Percentiles rank a stretch among this genome's conserved stretches.
phyloP scores from a whole-genome alignment of 2,329 filamentous ascomycete species.

The Pseudogymnoascus sp. region DNA sequence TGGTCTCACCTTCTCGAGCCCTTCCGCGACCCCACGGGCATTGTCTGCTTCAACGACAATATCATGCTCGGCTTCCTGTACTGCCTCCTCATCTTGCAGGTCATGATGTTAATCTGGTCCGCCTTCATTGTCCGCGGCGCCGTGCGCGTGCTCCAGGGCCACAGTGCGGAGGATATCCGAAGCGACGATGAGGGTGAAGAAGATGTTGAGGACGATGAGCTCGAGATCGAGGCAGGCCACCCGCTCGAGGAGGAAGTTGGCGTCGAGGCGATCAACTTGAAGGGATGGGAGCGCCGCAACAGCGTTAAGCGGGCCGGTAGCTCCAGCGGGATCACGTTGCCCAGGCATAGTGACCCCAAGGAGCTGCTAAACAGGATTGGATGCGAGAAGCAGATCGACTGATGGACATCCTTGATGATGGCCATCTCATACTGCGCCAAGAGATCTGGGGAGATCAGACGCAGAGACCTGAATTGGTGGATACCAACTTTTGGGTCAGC shows the following conservation, averaged over 20 bases:
- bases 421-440: slow-evolving; percentile 2
- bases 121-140: slow-evolving; percentile 80
- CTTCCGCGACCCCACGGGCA: slow-evolving; percentile 62
- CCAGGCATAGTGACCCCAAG: slow-evolving; percentile 27
- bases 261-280: slow-evolving; percentile 63
- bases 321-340: slow-evolving; percentile 28
- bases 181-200: slow-evolving; percentile 79
- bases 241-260: slow-evolving; percentile 69
- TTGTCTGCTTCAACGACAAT: slow-evolving; percentile 70
- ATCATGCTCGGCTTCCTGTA: slow-evolving; percentile 73
- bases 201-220: slow-evolving; percentile 42
- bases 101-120: slow-evolving; percentile 82
- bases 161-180: slow-evolving; percentile 73
- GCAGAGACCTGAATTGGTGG: background rate
- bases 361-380: slow-evolving; percentile 31
- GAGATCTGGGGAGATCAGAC: slow-evolving; percentile 3
- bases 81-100: slow-evolving; percentile 70
- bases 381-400: slow-evolving; percentile 29
- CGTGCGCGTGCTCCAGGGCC: slow-evolving; percentile 69
- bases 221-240: slow-evolving; percentile 13
- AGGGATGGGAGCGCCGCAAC: slow-evolving; percentile 23
- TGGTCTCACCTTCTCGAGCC: slow-evolving; percentile 64
- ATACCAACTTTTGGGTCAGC: background rate
- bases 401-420: background rate
- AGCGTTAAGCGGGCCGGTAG: slow-evolving; percentile 26